phyloP scores from a whole-genome alignment of 2,329 filamentous ascomycete genomes.

The Escovopsis sp. region DNA sequence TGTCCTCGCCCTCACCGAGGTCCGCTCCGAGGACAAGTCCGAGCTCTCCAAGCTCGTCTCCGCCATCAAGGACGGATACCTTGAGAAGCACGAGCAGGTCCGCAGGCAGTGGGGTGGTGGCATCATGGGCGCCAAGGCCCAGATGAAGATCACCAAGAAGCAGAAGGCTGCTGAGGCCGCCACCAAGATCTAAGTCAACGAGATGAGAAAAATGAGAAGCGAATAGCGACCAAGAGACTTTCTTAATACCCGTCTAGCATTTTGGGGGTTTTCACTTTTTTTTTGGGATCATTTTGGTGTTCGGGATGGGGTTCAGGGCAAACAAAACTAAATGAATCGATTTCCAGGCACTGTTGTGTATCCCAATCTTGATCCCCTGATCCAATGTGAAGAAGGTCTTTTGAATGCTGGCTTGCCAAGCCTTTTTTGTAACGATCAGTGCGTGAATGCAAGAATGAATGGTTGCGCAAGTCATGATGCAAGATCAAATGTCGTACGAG shows the following conservation, averaged over 20 bases:
- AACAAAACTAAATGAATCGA: slow-evolving; percentile 25
- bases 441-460: too few species aligned
- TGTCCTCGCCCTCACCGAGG: slow-evolving; percentile 89
- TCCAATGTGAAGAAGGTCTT: slow-evolving; percentile 3
- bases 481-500: too few species aligned
- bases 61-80: slow-evolving; percentile 95
- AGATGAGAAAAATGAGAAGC: too few species aligned
- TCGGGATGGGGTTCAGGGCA: slow-evolving; percentile 24
- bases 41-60: slow-evolving; percentile 95
- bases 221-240: slow-evolving; percentile 1
- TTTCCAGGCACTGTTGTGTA: slow-evolving; percentile 20
- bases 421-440: too few species aligned
- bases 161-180: slow-evolving; percentile 85
- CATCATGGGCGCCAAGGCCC: slow-evolving; percentile 96
- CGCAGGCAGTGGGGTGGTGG: slow-evolving; percentile 97
- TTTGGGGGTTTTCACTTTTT: slow-evolving; percentile 11
- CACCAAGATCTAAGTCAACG: slow-evolving; percentile 76
- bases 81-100: slow-evolving; percentile 84
- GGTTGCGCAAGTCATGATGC: too few species aligned
- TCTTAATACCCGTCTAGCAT: slow-evolving; percentile 26
- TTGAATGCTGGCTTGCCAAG: background rate
- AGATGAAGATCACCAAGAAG: slow-evolving; percentile 65
- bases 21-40: slow-evolving; percentile 94
- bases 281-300: slow-evolving; percentile 23
- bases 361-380: slow-evolving; percentile 3